Base-by-base conservation (phyloP, 1,284 basidiomycete species). In the Marasmius oreades region DNA sequence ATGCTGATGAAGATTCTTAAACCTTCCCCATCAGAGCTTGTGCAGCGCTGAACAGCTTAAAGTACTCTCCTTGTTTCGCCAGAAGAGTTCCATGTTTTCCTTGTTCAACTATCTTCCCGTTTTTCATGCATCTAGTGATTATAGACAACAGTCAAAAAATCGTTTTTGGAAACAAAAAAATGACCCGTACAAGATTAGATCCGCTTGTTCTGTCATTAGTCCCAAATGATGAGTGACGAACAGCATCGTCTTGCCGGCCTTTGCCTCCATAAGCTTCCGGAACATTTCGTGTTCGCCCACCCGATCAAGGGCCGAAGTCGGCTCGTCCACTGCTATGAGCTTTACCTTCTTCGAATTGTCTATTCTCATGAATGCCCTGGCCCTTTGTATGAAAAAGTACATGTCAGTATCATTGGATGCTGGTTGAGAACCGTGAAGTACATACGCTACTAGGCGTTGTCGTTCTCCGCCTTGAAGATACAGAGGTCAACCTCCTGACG, bases 41-140 rank as follows among this genome's bases (percentile, higher is more conserved):
- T 5, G 37, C 39, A 42, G 39, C 39, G 7, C 7, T 20, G 5
- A 14, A 84, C 55, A 85, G 66, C 7, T 75, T 76, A 12, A 78
- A 74, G 62, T 86, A 86, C 53, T 81, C 80, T 2, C 81, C 82
- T 28, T 69, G 65, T 7, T 48, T 58, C 37, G 67, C 65, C 60
- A 85, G 68, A 18, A 86, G 66, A 37, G 78, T 72, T 1, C 72
- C 70, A 57, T 86, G 84, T 1, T 73, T 81, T 1, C 84, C 84
- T 1, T 68, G 69, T 64, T 87, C 83, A 0, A 76, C 72, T 3
- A 87, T 70, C 0, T 58, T 55, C 0, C 84, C 82, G 43, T 84
- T 77, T 59, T 84, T 80, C 76, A 86, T 80, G 57, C 82, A 86
- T 55, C 85, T 87, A 52, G 43, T 36, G 52, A 44, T 58, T 20